Base-by-base conservation (phyloP, 495 filamentous ascomycete species). In the Talaromyces borbonicus region DNA sequence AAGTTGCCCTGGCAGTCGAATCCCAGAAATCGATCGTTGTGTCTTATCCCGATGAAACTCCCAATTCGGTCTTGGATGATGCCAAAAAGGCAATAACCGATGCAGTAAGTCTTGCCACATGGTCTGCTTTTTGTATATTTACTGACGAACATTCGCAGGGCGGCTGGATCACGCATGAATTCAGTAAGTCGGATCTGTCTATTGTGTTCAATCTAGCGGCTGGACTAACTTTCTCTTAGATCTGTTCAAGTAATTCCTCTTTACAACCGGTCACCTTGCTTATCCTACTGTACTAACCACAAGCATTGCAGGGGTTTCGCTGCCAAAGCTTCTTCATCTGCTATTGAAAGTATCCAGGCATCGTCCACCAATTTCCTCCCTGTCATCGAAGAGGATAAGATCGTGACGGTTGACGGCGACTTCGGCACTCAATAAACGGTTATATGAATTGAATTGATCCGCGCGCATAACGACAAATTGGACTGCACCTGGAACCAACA, bases 221-320 rank as follows among this genome's bases (percentile, higher is more conserved):
- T 44, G 19, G 25, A 31, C 36, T 48, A 48, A 43, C 18, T 50
- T 3, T 41, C 15, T 27, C 47, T 12, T 46, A 75, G 72, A 65
- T 47, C 54, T 79, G 14, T 70, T 80, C 56, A 77, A 70, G 68
- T 74, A 69, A 50, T 48, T 19, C 8, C 35, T 15, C 24, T 43
- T 15, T 26, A 11, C 14, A 20, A 9, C 14, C 24, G 14, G 14
- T 15, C 46, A 5, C 11, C 9, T 8, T 8, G 16, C 11, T 16
- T 24, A 35, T 48, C 46, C 58, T 66, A 54, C 64, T 50, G 6
- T 15, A 24, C 6, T 16, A 53, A 32, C n/a, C n/a, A n/a, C n/a
- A n/a, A n/a, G n/a, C n/a, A n/a, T n/a, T n/a, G n/a, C 47, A 88
- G 83, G 65, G 87, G 82, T 15, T 94, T 90, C 57, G 79, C 86